phyloP scores from a whole-genome alignment of 345 rosid species.

The Lepidium sativum region DNA sequence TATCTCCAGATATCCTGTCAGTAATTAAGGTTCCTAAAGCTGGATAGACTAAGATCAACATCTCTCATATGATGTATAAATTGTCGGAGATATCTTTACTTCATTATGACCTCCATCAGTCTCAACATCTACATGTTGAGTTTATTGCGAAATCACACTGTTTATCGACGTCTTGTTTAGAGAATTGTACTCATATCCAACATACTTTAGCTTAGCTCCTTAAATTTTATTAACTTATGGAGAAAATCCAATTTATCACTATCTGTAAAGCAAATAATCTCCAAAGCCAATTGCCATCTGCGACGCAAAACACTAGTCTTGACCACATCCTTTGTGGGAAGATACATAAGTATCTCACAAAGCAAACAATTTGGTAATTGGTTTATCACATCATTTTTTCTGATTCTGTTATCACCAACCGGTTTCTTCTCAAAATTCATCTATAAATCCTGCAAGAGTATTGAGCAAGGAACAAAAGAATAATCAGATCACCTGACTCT shows the following conservation, averaged over 20 bases:
- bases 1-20: not conserved
- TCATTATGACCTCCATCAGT: not conserved
- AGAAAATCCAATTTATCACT: not conserved
- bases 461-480: not conserved
- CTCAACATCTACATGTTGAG: not conserved
- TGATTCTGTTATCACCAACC: not conserved
- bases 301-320: not conserved
- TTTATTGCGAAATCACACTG: not conserved
- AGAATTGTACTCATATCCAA: not conserved
- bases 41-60: not conserved
- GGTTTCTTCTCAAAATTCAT: not conserved
- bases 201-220: not conserved
- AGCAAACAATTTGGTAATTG: not conserved
- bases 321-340: not conserved
- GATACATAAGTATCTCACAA: not conserved
- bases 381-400: not conserved
- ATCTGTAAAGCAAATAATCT: not conserved
- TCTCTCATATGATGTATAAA: constrained; percentile 15
- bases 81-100: constrained; percentile 4
- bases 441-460: not conserved
- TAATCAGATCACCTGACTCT: not conserved
- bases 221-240: not conserved
- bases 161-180: not conserved
- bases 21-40: not conserved
- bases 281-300: not conserved